Evolutionary conservation across 148 eudicot genomes (phyloP).

Genomic region (Chenopodium formosanum): DNA sequence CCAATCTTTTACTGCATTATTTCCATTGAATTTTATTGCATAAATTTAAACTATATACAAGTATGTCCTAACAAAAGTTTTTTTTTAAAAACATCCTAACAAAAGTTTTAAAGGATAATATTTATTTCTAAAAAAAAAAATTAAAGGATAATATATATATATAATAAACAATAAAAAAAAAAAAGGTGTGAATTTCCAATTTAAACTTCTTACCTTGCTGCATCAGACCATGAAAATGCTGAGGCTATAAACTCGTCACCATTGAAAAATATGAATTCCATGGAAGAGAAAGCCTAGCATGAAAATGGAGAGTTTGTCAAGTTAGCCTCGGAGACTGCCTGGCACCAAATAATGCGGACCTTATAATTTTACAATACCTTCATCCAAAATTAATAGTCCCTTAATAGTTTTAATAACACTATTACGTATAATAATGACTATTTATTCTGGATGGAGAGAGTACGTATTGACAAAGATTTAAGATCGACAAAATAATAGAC

Average conservation of each 20-base stretch:
- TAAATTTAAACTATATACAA: too few relatives aligned
- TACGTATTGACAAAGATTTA: background rate
- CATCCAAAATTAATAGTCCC: background rate
- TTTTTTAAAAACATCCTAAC: too few relatives aligned
- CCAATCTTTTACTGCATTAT: too few relatives aligned
- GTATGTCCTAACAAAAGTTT: too few relatives aligned
- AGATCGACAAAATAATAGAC: background rate
- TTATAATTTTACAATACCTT: background rate
- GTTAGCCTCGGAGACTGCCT: conserved; percentile 43
- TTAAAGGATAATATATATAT: too few relatives aligned
- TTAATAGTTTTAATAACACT: background rate
- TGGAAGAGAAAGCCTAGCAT: conserved; percentile 27
- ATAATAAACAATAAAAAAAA: too few relatives aligned
- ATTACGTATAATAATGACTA: background rate
- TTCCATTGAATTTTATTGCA: too few relatives aligned
- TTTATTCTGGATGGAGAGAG: background rate
- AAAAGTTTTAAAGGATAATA: too few relatives aligned
- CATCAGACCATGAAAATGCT: background rate
- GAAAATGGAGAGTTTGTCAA: conserved; percentile 29
- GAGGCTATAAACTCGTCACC: background rate
- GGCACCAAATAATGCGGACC: background rate
- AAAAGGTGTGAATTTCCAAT: background rate
- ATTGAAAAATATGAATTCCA: background rate
- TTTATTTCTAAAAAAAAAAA: too few relatives aligned
- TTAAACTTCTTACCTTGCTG: background rate